Evolutionary conservation across 2,329 filamentous ascomycete species (phyloP), one percentile per base, ranked within the genome.

Genomic region (Fusarium beomiforme): DNA sequence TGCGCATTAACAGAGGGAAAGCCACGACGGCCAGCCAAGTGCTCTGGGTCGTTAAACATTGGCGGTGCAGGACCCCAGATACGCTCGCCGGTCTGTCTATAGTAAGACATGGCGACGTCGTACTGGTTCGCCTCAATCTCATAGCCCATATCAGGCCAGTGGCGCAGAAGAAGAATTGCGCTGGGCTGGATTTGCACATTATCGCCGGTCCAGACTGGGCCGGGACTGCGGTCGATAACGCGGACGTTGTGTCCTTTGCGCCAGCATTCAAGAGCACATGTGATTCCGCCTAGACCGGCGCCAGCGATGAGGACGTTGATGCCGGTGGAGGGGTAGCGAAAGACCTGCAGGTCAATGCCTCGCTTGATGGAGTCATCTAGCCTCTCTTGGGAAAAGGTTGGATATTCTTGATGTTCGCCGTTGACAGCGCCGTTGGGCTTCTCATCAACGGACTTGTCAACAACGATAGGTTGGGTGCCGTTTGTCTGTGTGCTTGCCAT

Each of bases 91-190:
- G 42, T 70, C 14, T 71, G 67, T 21, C 54, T 70, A 6, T 69
- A 70, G n/a, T 70, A 70, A 3, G 68, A 70, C 68, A 70, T 70
- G 11, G 64, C 67, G 2, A 70, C 68, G 14, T 71, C 67, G 16
- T 70, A 70, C 53, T 70, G 68, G 23, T 51, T 56, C n/a, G 68
- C 57, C 5, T 71, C 68, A 13, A 70, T 53, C 51, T 70, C 68
- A 6, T 70, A 70, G 31, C 68, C 68, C 68, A 70, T 70, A 0
- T 69, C 68, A 11, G 68, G 68, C 68, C 68, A 70, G 0, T 70
- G 68, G 3, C 68, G 54, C 24, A 70, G 63, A 6, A 70, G 51
- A 0, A 70, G 68, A 3, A 70, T 70, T 0, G 68, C 68, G 6
- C 67, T 71, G 36, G 68, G 68, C 2, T 71, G 68, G 5, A 70